Conservation (phyloP, 257 asterid species). For the Jaltomata sinuosa region DNA sequence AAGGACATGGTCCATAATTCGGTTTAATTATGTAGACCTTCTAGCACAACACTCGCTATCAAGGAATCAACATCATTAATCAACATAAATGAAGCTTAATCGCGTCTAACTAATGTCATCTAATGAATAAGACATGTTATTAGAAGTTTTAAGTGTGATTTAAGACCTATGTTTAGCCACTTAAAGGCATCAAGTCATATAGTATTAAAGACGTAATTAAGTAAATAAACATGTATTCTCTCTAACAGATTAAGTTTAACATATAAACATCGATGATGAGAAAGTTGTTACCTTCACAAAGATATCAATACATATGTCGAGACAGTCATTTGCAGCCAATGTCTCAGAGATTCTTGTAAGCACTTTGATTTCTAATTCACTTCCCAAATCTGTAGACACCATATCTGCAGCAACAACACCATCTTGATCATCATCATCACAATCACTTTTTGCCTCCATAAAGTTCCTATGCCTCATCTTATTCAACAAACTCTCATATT, state of each 20-base stretch:
- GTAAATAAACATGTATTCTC: background rate
- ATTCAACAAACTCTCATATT: constrained; percentile 52
- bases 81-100: background rate
- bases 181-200: background rate
- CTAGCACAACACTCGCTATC: background rate
- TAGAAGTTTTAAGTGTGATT: background rate
- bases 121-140: background rate
- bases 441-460: background rate
- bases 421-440: constrained; percentile 8
- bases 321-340: constrained; percentile 58
- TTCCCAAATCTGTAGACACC: constrained; percentile 28
- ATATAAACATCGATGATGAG: background rate
- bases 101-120: background rate
- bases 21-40: background rate
- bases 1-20: background rate
- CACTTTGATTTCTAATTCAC: constrained; percentile 48
- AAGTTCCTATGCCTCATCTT: constrained; percentile 36
- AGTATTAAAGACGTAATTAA: background rate
- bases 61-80: background rate
- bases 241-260: background rate
- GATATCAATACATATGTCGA: constrained; percentile 75
- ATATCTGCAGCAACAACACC: background rate
- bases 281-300: constrained; percentile 48
- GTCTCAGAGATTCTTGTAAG: constrained; percentile 49
- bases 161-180: background rate